phyloP scores from a whole-genome alignment of 768 basidiomycete genomes.

The Tremella mesenterica region DNA sequence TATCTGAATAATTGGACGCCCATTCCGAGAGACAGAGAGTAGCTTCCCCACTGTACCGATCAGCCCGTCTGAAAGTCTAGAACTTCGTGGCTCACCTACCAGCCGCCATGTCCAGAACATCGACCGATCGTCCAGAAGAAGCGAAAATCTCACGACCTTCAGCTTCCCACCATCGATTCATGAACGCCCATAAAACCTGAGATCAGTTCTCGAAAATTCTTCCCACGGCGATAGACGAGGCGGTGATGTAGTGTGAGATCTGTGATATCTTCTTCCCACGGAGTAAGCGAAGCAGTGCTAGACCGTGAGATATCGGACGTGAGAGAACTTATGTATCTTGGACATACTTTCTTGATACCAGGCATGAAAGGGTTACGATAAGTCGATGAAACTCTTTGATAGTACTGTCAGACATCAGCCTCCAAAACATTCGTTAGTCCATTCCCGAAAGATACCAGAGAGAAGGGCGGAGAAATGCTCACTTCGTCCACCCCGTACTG shows the following conservation, averaged over 20 bases:
- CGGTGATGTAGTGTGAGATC: no score
- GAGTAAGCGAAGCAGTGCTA: no score
- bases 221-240: no score
- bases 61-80: background rate
- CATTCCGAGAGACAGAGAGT: conserved; percentile 57
- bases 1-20: conserved; percentile 47
- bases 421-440: background rate
- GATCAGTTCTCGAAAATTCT: no score
- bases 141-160: conserved; percentile 46
- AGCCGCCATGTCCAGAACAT: conserved; percentile 57
- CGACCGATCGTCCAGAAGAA: conserved; percentile 30
- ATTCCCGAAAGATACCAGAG: background rate
- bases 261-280: no score
- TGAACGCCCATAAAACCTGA: conserved; percentile 32
- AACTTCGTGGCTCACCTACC: conserved; percentile 43
- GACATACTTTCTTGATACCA: conserved; percentile 54
- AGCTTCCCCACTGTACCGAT: conserved; percentile 54
- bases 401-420: conserved; percentile 49
- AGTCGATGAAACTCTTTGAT: conserved; percentile 56
- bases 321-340: no score
- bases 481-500: conserved; percentile 58
- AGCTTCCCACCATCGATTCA: conserved; percentile 44
- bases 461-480: conserved; percentile 10
- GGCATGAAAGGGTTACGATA: conserved; percentile 69
- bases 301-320: conserved; percentile 51